Evolutionary conservation across 371 early-diverging fungal species (phyloP).

Genomic region (Mortierella sp.): DNA sequence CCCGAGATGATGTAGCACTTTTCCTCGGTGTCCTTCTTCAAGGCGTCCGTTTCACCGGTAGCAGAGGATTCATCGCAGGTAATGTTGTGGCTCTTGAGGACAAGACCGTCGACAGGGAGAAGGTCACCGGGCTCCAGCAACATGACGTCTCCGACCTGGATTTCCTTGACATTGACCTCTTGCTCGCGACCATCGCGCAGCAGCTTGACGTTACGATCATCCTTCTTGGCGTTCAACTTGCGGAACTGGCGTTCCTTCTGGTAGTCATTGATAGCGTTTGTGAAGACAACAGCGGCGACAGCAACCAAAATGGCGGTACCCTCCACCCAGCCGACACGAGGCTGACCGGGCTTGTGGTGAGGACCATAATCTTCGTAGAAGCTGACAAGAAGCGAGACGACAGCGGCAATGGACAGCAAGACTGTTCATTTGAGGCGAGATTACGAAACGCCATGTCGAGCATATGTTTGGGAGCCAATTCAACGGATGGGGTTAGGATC

Average conservation of each 20-base stretch:
- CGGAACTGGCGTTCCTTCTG: slow-evolving; percentile 96
- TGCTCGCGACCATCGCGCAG: slow-evolving; percentile 80
- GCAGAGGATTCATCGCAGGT: slow-evolving; percentile 92
- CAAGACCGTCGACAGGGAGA: slow-evolving; percentile 89
- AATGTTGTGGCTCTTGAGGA: slow-evolving; percentile 82
- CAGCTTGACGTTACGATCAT: slow-evolving; percentile 83
- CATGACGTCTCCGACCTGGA: slow-evolving; percentile 91
- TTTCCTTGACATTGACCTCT: slow-evolving; percentile 84
- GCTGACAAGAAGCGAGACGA: slow-evolving; percentile 82
- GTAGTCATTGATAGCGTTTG: slow-evolving; percentile 96
- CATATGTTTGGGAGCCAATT: neutral
- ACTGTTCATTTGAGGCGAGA: slow-evolving; percentile 51
- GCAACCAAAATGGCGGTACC: slow-evolving; percentile 85
- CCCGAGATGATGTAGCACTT: slow-evolving; percentile 89
- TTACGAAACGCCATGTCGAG: too few species aligned
- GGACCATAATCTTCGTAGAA: slow-evolving; percentile 74
- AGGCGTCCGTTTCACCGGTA: slow-evolving; percentile 91
- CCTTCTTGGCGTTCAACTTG: slow-evolving; percentile 90
- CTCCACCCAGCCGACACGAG: slow-evolving; percentile 71
- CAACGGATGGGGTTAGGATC: neutral
- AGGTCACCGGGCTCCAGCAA: slow-evolving; percentile 95
- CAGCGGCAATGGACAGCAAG: slow-evolving; percentile 76
- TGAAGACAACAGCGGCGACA: slow-evolving; percentile 90
- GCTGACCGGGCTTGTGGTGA: slow-evolving; percentile 65
- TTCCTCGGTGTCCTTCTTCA: slow-evolving; percentile 75